phyloP scores from a whole-genome alignment of 768 basidiomycete species.

The Tylopilus felleus region DNA sequence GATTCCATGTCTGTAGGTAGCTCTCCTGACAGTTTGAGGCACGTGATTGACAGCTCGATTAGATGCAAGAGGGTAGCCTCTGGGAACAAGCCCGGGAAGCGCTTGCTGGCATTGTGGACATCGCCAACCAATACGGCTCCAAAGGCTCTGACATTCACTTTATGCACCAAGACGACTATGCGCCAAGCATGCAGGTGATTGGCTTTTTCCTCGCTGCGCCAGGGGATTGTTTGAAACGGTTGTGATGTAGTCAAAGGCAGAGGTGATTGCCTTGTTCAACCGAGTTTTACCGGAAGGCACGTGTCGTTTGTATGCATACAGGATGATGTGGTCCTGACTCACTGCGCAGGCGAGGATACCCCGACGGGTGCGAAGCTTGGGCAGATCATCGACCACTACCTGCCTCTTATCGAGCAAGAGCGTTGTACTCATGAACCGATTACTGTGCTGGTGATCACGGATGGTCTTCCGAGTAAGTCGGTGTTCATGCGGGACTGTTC shows the following conservation, averaged over 20 bases:
- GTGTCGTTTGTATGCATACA: background rate
- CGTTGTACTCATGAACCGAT: conserved; percentile 34
- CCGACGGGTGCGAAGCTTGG: conserved; percentile 38
- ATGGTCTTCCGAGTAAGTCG: conserved; percentile 39
- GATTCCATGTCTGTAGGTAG: conserved; percentile 38
- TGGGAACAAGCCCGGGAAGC: conserved; percentile 42
- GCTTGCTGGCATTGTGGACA: conserved; percentile 38
- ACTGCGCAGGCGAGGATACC: conserved; percentile 30
- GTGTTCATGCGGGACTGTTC: background rate
- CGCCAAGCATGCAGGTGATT: conserved; percentile 24
- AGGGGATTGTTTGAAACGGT: background rate
- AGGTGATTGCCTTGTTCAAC: conserved; percentile 26
- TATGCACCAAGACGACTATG: conserved; percentile 36
- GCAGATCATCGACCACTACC: conserved; percentile 36
- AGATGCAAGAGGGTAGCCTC: conserved; percentile 41
- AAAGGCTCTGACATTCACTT: conserved; percentile 43
- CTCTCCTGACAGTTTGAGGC: background rate
- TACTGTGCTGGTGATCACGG: conserved; percentile 37
- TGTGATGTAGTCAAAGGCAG: conserved; percentile 19
- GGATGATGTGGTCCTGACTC: background rate
- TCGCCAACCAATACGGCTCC: conserved; percentile 35
- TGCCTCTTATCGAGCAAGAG: conserved; percentile 31
- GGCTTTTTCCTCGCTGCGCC: background rate
- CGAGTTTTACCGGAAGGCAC: conserved; percentile 22
- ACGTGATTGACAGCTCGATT: background rate